Evolutionary conservation across 352 stramenopile species (phyloP).

Genomic region (Phytophthora sansomeana): DNA sequence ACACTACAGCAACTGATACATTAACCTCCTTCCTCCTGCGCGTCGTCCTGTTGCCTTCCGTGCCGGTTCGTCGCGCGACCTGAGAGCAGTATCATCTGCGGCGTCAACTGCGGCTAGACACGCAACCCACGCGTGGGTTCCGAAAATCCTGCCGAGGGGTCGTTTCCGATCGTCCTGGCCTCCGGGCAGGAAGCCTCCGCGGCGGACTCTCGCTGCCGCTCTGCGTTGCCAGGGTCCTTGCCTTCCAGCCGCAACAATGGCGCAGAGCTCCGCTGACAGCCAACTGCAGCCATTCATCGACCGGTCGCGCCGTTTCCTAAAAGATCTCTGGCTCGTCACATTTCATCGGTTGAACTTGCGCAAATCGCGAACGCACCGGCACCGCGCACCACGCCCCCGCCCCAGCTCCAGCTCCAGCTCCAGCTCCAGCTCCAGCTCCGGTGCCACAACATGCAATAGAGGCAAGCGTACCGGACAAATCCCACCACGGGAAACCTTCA

Average conservation of each 20-base stretch:
- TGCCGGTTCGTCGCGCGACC: no score
- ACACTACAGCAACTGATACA: constrained; percentile 27
- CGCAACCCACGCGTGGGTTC: not conserved
- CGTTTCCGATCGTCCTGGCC: not conserved
- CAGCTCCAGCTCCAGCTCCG: no score
- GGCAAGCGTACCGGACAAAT: no score
- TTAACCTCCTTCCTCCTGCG: not conserved
- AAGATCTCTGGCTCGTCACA: constrained; percentile 7
- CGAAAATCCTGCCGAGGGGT: not conserved
- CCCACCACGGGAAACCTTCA: no score
- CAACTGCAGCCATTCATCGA: not conserved
- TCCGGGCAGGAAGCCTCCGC: not conserved
- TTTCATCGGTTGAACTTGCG: constrained; percentile 6
- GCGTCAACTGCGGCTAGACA: constrained; percentile 12
- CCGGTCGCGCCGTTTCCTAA: not conserved
- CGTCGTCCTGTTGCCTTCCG: no score
- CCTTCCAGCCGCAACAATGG: not conserved
- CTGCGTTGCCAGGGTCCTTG: not conserved
- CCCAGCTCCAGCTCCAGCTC: no score
- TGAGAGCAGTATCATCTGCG: constrained; percentile 3
- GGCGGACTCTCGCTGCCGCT: no score
- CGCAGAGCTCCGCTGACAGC: no score
- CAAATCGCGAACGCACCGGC: not conserved
- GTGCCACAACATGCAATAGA: no score
- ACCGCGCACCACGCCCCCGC: no score